These are phyloP conservation scores for Hanseniaspora vineae DNA, from an alignment of 805 yeast species.

Conservation along the genomic window DNA sequence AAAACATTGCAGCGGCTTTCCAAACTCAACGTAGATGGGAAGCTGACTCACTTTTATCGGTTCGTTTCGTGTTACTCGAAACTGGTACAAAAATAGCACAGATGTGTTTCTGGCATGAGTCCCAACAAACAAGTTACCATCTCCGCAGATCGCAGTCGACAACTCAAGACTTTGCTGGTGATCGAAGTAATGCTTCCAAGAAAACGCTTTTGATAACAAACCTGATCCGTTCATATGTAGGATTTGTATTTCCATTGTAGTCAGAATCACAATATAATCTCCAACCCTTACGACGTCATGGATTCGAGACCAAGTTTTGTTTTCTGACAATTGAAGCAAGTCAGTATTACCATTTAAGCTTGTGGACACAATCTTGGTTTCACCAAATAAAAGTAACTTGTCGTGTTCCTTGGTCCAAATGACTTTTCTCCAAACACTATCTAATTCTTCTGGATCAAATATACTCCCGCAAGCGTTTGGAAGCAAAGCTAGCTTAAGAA, in stretches of 20 bases:
- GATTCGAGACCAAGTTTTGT: slow-evolving; percentile 41
- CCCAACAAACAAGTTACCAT: neutral
- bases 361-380: slow-evolving; percentile 30
- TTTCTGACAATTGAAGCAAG: slow-evolving; percentile 26
- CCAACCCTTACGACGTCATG: slow-evolving; percentile 29
- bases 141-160: neutral
- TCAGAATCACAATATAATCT: slow-evolving; percentile 38
- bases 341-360: neutral
- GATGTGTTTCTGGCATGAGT: neutral
- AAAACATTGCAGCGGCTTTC: no score
- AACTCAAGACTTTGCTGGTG: neutral
- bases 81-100: neutral
- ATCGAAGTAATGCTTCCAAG: slow-evolving; percentile 61
- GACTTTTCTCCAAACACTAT: slow-evolving; percentile 37
- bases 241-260: slow-evolving; percentile 55
- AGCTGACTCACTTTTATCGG: neutral
- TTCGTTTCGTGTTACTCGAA: neutral
- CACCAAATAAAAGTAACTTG: slow-evolving; percentile 25
- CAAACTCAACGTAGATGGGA: no score
- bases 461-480: slow-evolving; percentile 15
- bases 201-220: slow-evolving; percentile 34
- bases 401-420: slow-evolving; percentile 29
- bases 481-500: slow-evolving; percentile 4
- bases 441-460: slow-evolving; percentile 37
- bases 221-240: slow-evolving; percentile 23